Percentiles rank a stretch among this genome's conserved stretches.
Evolutionary conservation across 2,329 filamentous ascomycete genomes (phyloP).

Genomic region (Paraphaeosphaeria sporulosa): DNA sequence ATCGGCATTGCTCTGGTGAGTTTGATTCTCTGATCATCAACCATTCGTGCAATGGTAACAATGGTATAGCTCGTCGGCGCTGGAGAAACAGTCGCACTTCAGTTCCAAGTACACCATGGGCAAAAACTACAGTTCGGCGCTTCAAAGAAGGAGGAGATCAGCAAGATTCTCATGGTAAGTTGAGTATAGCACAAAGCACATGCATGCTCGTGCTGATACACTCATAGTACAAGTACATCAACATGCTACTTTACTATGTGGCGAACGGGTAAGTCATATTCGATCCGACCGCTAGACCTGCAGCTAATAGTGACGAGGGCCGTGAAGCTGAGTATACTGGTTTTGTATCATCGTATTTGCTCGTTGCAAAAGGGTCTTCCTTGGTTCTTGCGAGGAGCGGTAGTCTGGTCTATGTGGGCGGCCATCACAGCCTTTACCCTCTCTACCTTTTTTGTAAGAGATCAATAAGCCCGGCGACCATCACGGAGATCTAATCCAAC

Average conservation of each 20-base stretch:
- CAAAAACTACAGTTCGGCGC: conserved; percentile 29
- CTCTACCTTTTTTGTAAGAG: conserved; percentile 31
- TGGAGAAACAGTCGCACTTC: conserved; percentile 34
- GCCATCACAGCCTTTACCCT: conserved; percentile 31
- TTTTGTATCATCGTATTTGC: conserved; percentile 38
- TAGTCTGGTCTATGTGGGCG: conserved; percentile 30
- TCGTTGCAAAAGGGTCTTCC: conserved; percentile 33
- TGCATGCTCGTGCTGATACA: not conserved
- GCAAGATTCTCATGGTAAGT: conserved; percentile 33
- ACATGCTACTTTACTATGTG: conserved; percentile 36
- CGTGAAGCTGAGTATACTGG: conserved; percentile 42
- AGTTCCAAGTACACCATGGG: conserved; percentile 37
- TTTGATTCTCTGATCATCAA: not conserved
- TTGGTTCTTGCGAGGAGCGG: conserved; percentile 29
- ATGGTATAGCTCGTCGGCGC: conserved; percentile 27
- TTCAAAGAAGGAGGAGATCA: conserved; percentile 26
- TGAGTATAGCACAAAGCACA: no score
- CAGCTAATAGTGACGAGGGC: conserved; percentile 23
- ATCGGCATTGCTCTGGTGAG: conserved; percentile 32
- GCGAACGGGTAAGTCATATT: conserved; percentile 31
- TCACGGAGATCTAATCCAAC: conserved; percentile 8
- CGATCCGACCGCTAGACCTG: not conserved
- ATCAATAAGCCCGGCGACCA: no score
- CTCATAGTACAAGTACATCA: conserved; percentile 37
- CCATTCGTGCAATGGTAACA: conserved; percentile 3